Percentiles rank a stretch among this genome's conserved stretches.
phyloP scores from a whole-genome alignment of 2,329 filamentous ascomycete genomes.

The Xylariaceae sp. region DNA sequence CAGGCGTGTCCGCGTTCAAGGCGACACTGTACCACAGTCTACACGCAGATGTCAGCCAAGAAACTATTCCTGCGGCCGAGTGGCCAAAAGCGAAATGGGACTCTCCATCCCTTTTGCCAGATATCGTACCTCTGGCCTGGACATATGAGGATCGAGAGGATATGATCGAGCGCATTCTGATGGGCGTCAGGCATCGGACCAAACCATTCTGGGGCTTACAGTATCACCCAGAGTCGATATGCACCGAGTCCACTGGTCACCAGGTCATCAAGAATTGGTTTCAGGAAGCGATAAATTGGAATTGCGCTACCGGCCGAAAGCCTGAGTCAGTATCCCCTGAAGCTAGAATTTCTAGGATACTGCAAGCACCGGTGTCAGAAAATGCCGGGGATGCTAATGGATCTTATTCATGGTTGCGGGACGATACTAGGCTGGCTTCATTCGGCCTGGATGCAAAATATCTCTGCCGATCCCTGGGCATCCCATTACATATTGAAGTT shows the following conservation, averaged over 20 bases:
- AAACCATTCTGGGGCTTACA: conserved; percentile 88
- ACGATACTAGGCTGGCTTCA: conserved; percentile 39
- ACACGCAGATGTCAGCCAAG: conserved; percentile 61
- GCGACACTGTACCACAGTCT: conserved; percentile 81
- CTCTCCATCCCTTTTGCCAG: conserved; percentile 44
- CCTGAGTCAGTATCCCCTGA: conserved; percentile 13
- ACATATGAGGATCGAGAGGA: conserved; percentile 53
- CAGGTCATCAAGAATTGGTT: conserved; percentile 80
- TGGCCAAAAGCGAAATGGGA: conserved; percentile 52
- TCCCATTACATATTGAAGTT: conserved; percentile 55
- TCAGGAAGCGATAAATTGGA: conserved; percentile 67
- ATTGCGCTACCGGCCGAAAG: conserved; percentile 26
- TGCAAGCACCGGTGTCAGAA: conserved; percentile 18
- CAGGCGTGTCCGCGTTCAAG: conserved; percentile 62
- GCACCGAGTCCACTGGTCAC: conserved; percentile 73
- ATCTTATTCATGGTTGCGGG: conserved; percentile 32
- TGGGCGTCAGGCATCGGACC: conserved; percentile 72
- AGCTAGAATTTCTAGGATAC: not conserved
- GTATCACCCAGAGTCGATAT: conserved; percentile 90
- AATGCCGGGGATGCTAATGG: not conserved
- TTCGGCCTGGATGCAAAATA: conserved; percentile 45
- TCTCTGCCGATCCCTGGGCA: conserved; percentile 49
- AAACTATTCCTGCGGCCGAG: conserved; percentile 42
- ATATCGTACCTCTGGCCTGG: conserved; percentile 69
- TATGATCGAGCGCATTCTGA: conserved; percentile 65